Conservation (phyloP, 2,329 filamentous ascomycete species). For the Lecanicillium sp. region DNA sequence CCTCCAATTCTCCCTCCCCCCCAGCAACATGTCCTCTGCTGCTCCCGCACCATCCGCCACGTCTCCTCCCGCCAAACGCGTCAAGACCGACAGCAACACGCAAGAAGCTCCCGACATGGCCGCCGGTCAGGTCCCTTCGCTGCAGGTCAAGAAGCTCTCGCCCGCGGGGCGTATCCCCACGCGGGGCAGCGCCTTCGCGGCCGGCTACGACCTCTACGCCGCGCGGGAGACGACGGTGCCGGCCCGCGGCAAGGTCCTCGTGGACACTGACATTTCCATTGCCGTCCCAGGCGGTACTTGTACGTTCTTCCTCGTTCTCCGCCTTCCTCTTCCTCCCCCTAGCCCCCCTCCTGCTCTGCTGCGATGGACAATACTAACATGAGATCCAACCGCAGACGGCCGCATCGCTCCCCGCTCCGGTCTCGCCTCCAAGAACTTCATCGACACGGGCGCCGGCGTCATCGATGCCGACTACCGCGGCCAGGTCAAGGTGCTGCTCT, state of each 20-base stretch:
- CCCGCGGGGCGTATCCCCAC: conserved; percentile 76
- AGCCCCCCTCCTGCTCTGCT: not conserved
- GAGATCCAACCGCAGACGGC: conserved; percentile 58
- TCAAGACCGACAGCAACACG: conserved; percentile 51
- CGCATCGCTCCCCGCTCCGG: conserved; percentile 87
- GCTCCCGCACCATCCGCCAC: conserved; percentile 39
- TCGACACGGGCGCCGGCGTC: conserved; percentile 91
- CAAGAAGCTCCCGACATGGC: conserved; percentile 30
- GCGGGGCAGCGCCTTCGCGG: conserved; percentile 80
- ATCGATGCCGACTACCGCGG: conserved; percentile 98
- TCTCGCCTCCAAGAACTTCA: conserved; percentile 88
- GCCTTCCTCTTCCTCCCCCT: no score
- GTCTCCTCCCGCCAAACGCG: conserved; percentile 74
- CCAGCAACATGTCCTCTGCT: conserved; percentile 5
- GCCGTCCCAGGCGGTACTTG: conserved; percentile 86
- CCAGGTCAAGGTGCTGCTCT: conserved; percentile 87
- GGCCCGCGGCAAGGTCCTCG: conserved; percentile 73
- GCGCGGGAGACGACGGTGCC: conserved; percentile 70
- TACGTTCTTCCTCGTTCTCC: conserved; percentile 47
- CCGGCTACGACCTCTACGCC: conserved; percentile 90
- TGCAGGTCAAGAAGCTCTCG: conserved; percentile 85
- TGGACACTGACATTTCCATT: conserved; percentile 88
- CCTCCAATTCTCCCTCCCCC: not conserved
- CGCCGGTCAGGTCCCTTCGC: conserved; percentile 42
- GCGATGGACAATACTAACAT: not conserved